Evolutionary conservation across 2,329 filamentous ascomycete genomes (phyloP).

Genomic region (Aspergillus pseudonomiae): DNA sequence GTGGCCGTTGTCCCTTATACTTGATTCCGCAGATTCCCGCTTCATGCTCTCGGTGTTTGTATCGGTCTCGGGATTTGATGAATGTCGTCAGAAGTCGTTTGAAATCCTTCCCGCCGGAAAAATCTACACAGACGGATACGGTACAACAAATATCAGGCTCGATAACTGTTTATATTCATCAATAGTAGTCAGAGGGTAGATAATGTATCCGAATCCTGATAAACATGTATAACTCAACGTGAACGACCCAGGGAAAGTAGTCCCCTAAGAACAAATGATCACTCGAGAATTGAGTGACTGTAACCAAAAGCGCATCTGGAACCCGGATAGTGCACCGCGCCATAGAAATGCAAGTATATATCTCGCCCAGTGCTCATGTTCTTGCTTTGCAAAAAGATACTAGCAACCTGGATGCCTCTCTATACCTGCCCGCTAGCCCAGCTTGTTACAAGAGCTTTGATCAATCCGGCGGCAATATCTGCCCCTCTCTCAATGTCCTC

Average conservation of each 20-base stretch:
- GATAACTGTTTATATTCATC: neutral
- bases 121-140: neutral
- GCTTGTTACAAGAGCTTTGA: constrained; percentile 45
- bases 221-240: neutral
- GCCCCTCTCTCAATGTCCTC: constrained; percentile 45
- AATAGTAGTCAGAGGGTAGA: neutral
- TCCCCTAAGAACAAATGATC: no score
- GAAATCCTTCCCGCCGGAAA: neutral
- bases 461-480: constrained; percentile 46
- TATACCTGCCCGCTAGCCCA: constrained; percentile 35
- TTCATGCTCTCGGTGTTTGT: neutral
- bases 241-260: neutral
- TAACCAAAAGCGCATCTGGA: neutral
- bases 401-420: neutral
- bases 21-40: neutral
- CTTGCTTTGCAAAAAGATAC: neutral
- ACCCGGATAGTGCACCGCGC: neutral
- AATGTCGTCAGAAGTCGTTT: neutral
- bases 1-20: neutral
- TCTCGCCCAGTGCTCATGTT: neutral
- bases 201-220: neutral
- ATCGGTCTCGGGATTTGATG: neutral
- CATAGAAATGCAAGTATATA: neutral
- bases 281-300: no score
- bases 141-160: neutral